phyloP scores from a whole-genome alignment of 345 rosid species.

The Brassica napus region Da-Ae NC_063447.1:8508501-8509000 shows the following conservation, averaged over 20 bases:
- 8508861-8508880: conserved; percentile 53
- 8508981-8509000: conserved; percentile 59
- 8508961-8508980: conserved; percentile 44
- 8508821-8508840: conserved; percentile 65
- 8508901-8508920: conserved; percentile 63
- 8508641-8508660: conserved; percentile 60
- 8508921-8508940: conserved; percentile 79
- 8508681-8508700: conserved; percentile 62
- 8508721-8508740: conserved; percentile 74
- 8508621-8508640: conserved; percentile 65
- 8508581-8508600: conserved; percentile 47
- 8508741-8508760: conserved; percentile 60
- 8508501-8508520: conserved; percentile 53
- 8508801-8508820: conserved; percentile 61
- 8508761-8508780: conserved; percentile 54
- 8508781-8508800: conserved; percentile 67
- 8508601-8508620: conserved; percentile 48
- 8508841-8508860: conserved; percentile 71
- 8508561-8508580: conserved; percentile 46
- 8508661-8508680: conserved; percentile 54
- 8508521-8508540: conserved; percentile 52
- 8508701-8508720: conserved; percentile 55
- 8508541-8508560: conserved; percentile 55
- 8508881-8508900: conserved; percentile 69
- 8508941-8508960: conserved; percentile 62